Evolutionary conservation across 202 grass and related monocot genomes (phyloP).

Genomic region (Tripidium arundinaceum): DNA sequence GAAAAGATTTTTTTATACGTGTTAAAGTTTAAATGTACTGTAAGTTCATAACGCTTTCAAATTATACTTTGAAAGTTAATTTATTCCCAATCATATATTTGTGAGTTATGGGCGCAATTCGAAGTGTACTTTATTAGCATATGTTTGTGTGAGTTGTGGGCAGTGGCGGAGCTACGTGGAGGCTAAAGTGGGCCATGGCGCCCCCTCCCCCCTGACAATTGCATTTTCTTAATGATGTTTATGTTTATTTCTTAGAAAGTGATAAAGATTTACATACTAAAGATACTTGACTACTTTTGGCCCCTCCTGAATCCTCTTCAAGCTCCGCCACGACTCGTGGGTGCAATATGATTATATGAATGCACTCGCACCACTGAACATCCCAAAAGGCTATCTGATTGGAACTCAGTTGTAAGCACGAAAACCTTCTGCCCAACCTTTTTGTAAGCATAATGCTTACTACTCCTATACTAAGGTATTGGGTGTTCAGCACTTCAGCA

Average conservation of each 20-base stretch:
- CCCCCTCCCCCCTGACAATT: too few relatives aligned
- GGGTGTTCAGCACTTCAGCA: constrained; percentile 17
- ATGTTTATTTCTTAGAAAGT: too few relatives aligned
- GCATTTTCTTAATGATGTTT: too few relatives aligned
- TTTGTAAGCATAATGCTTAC: not conserved
- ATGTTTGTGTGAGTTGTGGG: not conserved
- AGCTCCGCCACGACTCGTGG: too few relatives aligned
- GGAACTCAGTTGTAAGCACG: not conserved
- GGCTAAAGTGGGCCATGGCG: too few relatives aligned
- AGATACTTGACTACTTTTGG: too few relatives aligned
- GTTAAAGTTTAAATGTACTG: not conserved
- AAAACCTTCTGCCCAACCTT: not conserved
- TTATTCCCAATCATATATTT: not conserved
- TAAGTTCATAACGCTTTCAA: not conserved
- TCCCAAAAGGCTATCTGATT: constrained; percentile 16
- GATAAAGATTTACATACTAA: too few relatives aligned
- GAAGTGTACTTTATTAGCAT: not conserved
- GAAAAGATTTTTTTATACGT: not conserved
- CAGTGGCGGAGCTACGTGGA: too few relatives aligned
- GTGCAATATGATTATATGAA: not conserved
- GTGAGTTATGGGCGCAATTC: too few relatives aligned
- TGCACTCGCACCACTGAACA: constrained; percentile 6
- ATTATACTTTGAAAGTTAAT: not conserved
- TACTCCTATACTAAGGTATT: not conserved
- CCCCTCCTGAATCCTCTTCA: too few relatives aligned